Conservation (phyloP, 2,329 filamentous ascomycete genomes). For the Fusarium torreyae region DNA sequence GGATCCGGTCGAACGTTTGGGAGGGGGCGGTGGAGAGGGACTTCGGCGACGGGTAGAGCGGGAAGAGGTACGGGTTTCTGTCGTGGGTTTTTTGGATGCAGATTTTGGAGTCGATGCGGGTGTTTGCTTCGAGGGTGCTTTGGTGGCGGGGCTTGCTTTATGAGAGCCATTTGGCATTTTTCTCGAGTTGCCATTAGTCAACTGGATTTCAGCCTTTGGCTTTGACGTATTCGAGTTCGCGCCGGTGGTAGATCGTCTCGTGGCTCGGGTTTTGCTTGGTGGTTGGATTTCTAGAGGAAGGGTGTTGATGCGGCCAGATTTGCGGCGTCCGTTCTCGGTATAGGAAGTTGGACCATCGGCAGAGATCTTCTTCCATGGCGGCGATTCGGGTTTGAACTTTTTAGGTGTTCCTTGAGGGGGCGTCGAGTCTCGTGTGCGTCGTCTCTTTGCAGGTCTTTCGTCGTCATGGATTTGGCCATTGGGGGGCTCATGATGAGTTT, state of each 20-base stretch:
- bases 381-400: slow-evolving; percentile 74
- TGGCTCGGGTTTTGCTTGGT: slow-evolving; percentile 66
- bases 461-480: slow-evolving; percentile 57
- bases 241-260: slow-evolving; percentile 59
- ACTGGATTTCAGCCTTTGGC: slow-evolving; percentile 49
- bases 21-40: slow-evolving; percentile 58
- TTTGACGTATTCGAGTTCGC: slow-evolving; percentile 55
- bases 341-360: slow-evolving; percentile 92
- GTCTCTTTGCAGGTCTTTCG: slow-evolving; percentile 75
- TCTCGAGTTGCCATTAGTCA: slow-evolving; percentile 47
- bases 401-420: slow-evolving; percentile 56
- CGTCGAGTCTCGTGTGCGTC: slow-evolving; percentile 68
- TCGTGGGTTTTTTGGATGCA: slow-evolving; percentile 49
- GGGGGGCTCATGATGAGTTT: slow-evolving; percentile 58
- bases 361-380: slow-evolving; percentile 91
- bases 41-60: slow-evolving; percentile 59
- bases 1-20: slow-evolving; percentile 60
- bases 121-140: slow-evolving; percentile 42
- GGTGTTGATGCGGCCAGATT: slow-evolving; percentile 75
- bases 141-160: slow-evolving; percentile 49
- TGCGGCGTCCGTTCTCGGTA: slow-evolving; percentile 78
- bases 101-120: slow-evolving; percentile 52
- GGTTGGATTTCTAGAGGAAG: slow-evolving; percentile 68
- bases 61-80: slow-evolving; percentile 51
- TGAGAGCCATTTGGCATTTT: slow-evolving; percentile 48